Evolutionary conservation across 192 early-diverging fungal genomes (phyloP), one percentile per base, ranked within the genome.

Genomic region (Mortierella antarctica): DNA sequence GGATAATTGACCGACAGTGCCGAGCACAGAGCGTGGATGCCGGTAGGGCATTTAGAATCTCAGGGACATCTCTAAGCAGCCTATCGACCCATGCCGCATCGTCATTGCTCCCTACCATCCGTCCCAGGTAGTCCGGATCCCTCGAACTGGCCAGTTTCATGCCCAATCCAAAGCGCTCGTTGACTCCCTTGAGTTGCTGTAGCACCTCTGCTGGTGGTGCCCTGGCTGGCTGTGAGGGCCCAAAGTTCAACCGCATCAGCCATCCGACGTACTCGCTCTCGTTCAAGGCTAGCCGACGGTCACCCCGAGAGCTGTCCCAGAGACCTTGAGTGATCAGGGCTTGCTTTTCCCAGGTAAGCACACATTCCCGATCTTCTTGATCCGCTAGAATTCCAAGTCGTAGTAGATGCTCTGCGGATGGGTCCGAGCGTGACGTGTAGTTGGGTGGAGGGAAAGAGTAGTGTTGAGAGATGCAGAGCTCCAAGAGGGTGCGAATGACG

Each of bases 371-470:
- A 62, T 80, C 77, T 6, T 58, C 47, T 58, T 72, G 77, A 31
- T 80, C 77, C 6, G 77, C 77, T 4, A 54, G 15, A 18, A 80
- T 68, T 9, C 70, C 54, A 5, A 56, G 20, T 8, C 77, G 65
- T 39, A 80, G 10, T 10, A 80, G 64, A 10, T 70, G 65, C 54
- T 80, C 77, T n/a, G 77, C 57, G 4, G 77, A 72, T 12, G 77
- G 77, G 14, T 80, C 70, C 10, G 77, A 80, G 39, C 60, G 70
- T 14, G 77, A 72, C 0, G 77, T 72, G 44, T 80, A 80, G 45
- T 80, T 80, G 39, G 77, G 77, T 11, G 77, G 77, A 17, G 77
- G 77, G 50, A 80, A 80, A 2, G 77, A 63, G 45, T 72, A 80
- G 58, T 80, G 77, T 47, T 80, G 77, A 46, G 77, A 80, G 47